Evolutionary conservation across 805 yeast genomes (phyloP).

Genomic region (Kuraishia hungarica): DNA sequence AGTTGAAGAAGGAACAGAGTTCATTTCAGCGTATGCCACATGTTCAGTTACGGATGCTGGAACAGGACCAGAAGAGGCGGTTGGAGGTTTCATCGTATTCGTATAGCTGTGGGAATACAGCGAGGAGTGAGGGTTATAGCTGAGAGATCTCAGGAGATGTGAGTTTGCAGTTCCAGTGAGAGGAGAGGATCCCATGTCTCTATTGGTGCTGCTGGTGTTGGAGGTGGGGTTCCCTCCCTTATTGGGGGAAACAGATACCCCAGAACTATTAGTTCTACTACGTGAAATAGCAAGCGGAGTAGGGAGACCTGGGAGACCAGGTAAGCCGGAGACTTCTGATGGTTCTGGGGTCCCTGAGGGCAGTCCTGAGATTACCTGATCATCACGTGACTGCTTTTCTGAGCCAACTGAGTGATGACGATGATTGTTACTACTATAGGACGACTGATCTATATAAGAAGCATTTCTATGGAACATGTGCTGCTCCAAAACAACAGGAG

Average conservation of each 20-base stretch:
- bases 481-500: not conserved
- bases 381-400: not conserved
- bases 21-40: not conserved
- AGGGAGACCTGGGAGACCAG: not conserved
- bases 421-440: not conserved
- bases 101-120: not conserved
- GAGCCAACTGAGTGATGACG: not conserved
- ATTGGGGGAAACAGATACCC: not conserved
- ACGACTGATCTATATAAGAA: not conserved
- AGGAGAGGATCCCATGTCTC: not conserved
- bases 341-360: no score
- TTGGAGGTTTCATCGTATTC: not conserved
- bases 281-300: not conserved
- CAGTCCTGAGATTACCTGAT: no score
- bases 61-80: not conserved
- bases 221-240: not conserved
- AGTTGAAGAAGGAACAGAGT: not conserved
- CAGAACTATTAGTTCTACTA: not conserved
- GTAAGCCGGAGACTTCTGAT: no score
- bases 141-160: not conserved
- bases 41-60: not conserved
- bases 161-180: not conserved
- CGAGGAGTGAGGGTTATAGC: not conserved
- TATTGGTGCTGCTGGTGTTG: not conserved
- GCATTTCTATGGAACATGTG: not conserved